These are phyloP conservation scores for Blastocystis sp. DNA, from an alignment of 352 stramenopile species.

Conservation along the genomic window DNA sequence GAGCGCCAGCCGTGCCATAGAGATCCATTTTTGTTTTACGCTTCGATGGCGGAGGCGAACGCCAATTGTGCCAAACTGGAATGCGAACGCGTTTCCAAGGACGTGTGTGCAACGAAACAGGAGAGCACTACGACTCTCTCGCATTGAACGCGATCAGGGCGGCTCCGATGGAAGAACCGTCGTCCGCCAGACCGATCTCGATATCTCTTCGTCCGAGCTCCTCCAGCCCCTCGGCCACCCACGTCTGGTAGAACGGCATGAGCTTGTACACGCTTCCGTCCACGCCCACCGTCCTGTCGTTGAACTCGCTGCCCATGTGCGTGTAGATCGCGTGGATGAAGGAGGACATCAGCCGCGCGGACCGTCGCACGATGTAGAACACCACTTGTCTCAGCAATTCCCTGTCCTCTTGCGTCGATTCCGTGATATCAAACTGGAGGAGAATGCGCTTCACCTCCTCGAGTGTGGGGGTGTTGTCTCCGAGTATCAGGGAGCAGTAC, in stretches of 20 bases:
- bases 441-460: constrained; percentile 67
- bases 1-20: background rate
- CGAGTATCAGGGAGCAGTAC: constrained; percentile 58
- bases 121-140: background rate
- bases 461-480: constrained; percentile 7
- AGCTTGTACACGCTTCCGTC: constrained; percentile 78
- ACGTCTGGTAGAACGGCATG: constrained; percentile 75
- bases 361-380: constrained; percentile 75
- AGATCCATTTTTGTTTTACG: background rate
- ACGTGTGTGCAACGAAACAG: background rate
- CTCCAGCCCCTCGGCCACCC: constrained; percentile 28
- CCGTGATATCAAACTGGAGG: constrained; percentile 31
- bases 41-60: too few relatives aligned
- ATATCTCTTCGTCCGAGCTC: constrained; percentile 53
- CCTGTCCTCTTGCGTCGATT: constrained; percentile 75
- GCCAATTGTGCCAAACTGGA: too few relatives aligned
- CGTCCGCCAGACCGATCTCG: constrained; percentile 55
- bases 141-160: constrained; percentile 60
- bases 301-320: constrained; percentile 69
- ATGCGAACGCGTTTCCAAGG: too few relatives aligned
- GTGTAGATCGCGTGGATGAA: constrained; percentile 75
- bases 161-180: constrained; percentile 67
- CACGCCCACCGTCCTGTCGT: constrained; percentile 75
- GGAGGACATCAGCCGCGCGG: constrained; percentile 75
- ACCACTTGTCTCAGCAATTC: constrained; percentile 76